A percentile compares a stretch with the other conserved stretches of the same genome.
phyloP scores from a whole-genome alignment of 129 eudicot genomes.

The Heracleum sosnowskyi region DNA sequence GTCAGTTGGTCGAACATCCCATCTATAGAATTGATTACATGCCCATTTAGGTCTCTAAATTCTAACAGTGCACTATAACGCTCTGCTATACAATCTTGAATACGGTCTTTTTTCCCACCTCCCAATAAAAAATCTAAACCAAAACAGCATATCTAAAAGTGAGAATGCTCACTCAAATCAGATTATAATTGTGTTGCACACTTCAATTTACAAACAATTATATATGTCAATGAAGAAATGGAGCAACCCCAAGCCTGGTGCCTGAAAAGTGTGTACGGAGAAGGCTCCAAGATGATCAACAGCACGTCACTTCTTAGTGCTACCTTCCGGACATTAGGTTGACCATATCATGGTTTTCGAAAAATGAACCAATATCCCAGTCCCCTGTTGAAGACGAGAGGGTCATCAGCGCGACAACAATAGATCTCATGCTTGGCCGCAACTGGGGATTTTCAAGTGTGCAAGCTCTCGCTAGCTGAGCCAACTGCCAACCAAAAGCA shows the following conservation, averaged over 20 bases:
- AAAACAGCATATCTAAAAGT: background rate
- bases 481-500: conserved; percentile 39
- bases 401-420: conserved; percentile 82
- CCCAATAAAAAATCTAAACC: no score
- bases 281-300: background rate
- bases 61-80: no score
- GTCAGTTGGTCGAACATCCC: no score
- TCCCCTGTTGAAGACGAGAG: conserved; percentile 71
- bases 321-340: conserved; percentile 64
- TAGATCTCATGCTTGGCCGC: conserved; percentile 84
- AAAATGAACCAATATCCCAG: conserved; percentile 66
- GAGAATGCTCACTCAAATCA: conserved; percentile 1
- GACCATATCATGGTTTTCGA: conserved; percentile 51
- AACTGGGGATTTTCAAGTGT: conserved; percentile 75
- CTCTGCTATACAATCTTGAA: background rate
- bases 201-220: background rate
- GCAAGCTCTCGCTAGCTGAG: conserved; percentile 82
- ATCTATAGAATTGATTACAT: no score
- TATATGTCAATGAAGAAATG: background rate
- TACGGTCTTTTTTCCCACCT: background rate
- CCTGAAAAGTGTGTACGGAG: background rate
- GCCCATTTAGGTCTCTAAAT: no score
- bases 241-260: background rate
- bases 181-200: background rate
- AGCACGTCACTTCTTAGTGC: background rate